Evolutionary conservation across 495 filamentous ascomycete genomes (phyloP), one percentile per base, ranked within the genome.

Genomic region (Letharia lupina): DNA sequence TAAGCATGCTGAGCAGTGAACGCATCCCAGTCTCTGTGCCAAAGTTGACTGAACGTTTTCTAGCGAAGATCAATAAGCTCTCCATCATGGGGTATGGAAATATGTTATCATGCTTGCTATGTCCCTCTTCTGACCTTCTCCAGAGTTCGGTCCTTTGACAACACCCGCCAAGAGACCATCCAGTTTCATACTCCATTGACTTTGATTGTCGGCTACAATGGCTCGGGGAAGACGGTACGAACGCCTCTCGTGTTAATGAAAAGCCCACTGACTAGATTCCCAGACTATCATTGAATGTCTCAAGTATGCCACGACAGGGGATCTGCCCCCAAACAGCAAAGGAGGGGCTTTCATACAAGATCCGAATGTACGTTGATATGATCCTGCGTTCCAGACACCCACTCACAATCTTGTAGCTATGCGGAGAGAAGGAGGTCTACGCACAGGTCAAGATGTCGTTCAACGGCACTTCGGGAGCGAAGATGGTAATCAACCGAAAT

Each of bases 221-320:
- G 94, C 64, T 96, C 93, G 12, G 94, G 95, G 54, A 98, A 98
- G 78, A 98, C 94, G 57, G 84, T 86, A 76, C 31, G 78, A 31
- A 39, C 0, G 15, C 33, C 45, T 15, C 16, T 31, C 37, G 12
- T 12, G 47, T 60, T 20, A 65, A 42, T 13, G 28, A 11, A 11
- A 12, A 42, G 28, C 56, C 31, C 59, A 64, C 47, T 63, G 35
- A 64, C 60, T 56, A 41, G 15, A 44, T 48, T 50, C 60, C 13
- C 69, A 88, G 84, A 98, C 95, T 57, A 96, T 98, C 74, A 98
- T 98, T 77, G 94, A 98, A 75, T 96, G 94, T 73, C 91, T 98
- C 70, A 97, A 97, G 74, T 98, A 96, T 88, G 93, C 89, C 56
- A 96, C 95, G 42, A 97, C 92, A 16, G 94, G 94, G 61, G 89